Evolutionary conservation across 257 asterid genomes (phyloP).

Genomic region (Solanum virginianum): DNA sequence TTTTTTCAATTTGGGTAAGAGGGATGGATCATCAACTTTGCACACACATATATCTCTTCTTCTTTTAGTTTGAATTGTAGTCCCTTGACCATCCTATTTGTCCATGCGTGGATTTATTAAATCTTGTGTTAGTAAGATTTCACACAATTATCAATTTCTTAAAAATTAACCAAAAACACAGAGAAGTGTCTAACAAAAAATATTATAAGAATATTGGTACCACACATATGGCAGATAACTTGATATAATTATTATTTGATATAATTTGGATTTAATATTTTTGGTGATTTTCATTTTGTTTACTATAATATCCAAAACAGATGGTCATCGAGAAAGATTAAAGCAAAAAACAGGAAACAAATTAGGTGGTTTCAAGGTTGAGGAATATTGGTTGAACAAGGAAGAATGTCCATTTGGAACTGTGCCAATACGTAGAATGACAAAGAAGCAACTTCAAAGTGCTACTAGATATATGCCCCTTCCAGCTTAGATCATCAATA

Average conservation of each 20-base stretch:
- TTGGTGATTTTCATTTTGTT: too few relatives aligned
- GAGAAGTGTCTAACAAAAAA: too few relatives aligned
- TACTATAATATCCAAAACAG: not conserved
- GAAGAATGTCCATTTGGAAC: not conserved
- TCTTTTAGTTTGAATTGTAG: too few relatives aligned
- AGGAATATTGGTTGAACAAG: not conserved
- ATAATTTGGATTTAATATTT: not conserved
- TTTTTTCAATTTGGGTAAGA: too few relatives aligned
- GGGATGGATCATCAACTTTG: too few relatives aligned
- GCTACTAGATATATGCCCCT: not conserved
- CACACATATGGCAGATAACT: not conserved
- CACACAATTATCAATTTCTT: too few relatives aligned
- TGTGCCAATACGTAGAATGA: not conserved
- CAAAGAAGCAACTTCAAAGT: not conserved
- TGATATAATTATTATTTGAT: not conserved
- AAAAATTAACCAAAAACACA: too few relatives aligned
- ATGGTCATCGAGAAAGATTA: not conserved
- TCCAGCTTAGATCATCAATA: not conserved
- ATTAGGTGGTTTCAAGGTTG: not conserved
- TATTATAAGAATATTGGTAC: not conserved
- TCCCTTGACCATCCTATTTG: too few relatives aligned
- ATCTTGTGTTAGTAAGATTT: too few relatives aligned
- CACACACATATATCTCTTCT: too few relatives aligned
- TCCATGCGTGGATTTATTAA: too few relatives aligned
- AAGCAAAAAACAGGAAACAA: not conserved